Percentiles rank a stretch among this genome's conserved stretches.
These are phyloP conservation scores for Penicillium chermesinum DNA, from an alignment of 495 filamentous ascomycete species.

Conservation along the genomic window DNA sequence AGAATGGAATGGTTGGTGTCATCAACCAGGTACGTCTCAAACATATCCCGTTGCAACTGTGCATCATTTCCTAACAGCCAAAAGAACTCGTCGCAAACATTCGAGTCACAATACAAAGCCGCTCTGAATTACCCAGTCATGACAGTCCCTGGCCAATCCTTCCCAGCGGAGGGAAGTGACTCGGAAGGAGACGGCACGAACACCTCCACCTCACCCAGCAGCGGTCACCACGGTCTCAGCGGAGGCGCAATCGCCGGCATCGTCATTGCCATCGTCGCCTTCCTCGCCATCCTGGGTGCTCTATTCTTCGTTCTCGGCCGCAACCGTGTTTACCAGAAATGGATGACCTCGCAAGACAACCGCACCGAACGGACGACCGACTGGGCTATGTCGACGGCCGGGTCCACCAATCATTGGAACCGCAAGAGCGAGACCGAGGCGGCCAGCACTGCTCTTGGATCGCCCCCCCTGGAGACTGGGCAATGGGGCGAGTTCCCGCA, in stretches of 20 bases:
- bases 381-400: conserved; percentile 25
- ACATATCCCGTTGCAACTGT: background rate
- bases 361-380: conserved; percentile 28
- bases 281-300: conserved; percentile 28
- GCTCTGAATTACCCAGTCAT: conserved; percentile 33
- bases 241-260: conserved; percentile 38
- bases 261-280: conserved; percentile 25
- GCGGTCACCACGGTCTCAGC: conserved; percentile 17
- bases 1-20: conserved; percentile 40
- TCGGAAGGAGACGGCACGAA: conserved; percentile 2
- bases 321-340: conserved; percentile 33
- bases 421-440: conserved; percentile 2
- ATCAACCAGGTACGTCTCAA: conserved; percentile 34
- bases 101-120: conserved; percentile 27
- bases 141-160: conserved; percentile 34
- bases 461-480: background rate
- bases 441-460: background rate
- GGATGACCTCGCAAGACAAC: conserved; percentile 32
- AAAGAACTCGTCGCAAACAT: conserved; percentile 32
- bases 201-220: conserved; percentile 1
- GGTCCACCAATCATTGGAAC: background rate
- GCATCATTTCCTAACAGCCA: background rate
- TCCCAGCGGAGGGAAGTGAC: conserved; percentile 31
- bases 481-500: background rate
- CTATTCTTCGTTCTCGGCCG: conserved; percentile 39